phyloP scores from a whole-genome alignment of 1,284 basidiomycete genomes.

The Tilletia caries region DNA sequence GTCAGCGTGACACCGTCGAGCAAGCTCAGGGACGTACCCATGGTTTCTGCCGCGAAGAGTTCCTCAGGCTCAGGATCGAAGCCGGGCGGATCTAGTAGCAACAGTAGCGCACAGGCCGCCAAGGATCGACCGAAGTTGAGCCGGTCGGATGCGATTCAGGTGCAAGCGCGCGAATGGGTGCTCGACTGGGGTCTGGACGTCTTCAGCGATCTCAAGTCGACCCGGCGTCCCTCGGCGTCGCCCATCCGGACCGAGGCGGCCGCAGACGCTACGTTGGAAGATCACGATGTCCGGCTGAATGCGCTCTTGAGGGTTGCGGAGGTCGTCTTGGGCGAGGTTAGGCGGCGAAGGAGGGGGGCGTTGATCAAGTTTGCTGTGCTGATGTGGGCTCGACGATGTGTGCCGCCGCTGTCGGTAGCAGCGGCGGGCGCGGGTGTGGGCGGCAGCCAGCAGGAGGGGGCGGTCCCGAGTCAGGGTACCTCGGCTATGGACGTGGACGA shows the following conservation, averaged over 20 bases:
- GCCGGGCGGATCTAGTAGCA: background rate
- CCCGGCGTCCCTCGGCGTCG: background rate
- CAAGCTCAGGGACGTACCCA: background rate
- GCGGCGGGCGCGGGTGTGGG: background rate
- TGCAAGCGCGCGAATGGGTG: background rate
- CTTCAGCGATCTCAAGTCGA: background rate
- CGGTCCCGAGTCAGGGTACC: background rate
- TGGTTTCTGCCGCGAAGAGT: background rate
- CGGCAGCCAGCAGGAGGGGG: background rate
- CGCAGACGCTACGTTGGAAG: background rate
- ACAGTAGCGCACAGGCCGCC: background rate
- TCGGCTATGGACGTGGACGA: background rate
- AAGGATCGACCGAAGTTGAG: background rate
- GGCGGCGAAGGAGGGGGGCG: slow-evolving; percentile 1
- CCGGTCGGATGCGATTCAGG: background rate
- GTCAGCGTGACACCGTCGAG: background rate
- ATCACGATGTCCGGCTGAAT: slow-evolving; percentile 1
- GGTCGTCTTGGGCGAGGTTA: background rate
- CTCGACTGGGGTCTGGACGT: slow-evolving; percentile 7
- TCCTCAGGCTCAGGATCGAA: background rate
- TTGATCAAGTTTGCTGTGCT: slow-evolving; percentile 8
- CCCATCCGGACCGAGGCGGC: background rate
- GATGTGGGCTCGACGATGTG: slow-evolving; percentile 7
- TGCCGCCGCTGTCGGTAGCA: background rate
- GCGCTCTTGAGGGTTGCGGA: slow-evolving; percentile 8